Evolutionary conservation across 441 rosid species (phyloP).

Genomic region (Erodium moschatum): DNA sequence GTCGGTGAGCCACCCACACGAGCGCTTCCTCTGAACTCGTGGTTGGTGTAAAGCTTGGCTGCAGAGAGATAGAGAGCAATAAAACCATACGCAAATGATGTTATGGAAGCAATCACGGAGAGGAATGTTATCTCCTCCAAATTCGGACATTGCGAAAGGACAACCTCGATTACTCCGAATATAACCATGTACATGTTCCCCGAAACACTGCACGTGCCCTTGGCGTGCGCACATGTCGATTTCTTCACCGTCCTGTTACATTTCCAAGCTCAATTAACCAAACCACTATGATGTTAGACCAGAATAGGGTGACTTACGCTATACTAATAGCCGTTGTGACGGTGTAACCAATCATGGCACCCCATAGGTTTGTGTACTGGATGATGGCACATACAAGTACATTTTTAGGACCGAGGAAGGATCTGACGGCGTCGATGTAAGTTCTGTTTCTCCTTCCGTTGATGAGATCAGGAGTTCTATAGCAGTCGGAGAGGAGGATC

Average conservation of each 20-base stretch:
- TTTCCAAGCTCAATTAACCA: no score
- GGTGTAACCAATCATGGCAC: conserved; percentile 29
- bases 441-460: conserved; percentile 25
- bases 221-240: conserved; percentile 23
- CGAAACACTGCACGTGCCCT: conserved; percentile 19
- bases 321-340: conserved; percentile 23
- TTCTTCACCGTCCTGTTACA: conserved; percentile 22
- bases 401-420: conserved; percentile 25
- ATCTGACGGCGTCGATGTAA: conserved; percentile 24
- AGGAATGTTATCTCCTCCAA: conserved; percentile 24
- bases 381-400: conserved; percentile 20
- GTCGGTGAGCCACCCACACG: background rate
- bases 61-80: conserved; percentile 20
- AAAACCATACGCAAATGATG: conserved; percentile 21
- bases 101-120: conserved; percentile 23
- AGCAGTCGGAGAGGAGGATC: conserved; percentile 23
- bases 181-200: conserved; percentile 23
- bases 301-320: conserved; percentile 24
- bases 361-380: conserved; percentile 24
- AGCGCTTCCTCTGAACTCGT: conserved; percentile 22
- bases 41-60: conserved; percentile 14
- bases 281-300: no score
- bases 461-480: conserved; percentile 29
- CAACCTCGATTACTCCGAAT: conserved; percentile 22
- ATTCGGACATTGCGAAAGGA: conserved; percentile 27